Evolutionary conservation across 805 yeast genomes (phyloP), one percentile per base, ranked within the genome.

Genomic region (Candida easanensis): DNA sequence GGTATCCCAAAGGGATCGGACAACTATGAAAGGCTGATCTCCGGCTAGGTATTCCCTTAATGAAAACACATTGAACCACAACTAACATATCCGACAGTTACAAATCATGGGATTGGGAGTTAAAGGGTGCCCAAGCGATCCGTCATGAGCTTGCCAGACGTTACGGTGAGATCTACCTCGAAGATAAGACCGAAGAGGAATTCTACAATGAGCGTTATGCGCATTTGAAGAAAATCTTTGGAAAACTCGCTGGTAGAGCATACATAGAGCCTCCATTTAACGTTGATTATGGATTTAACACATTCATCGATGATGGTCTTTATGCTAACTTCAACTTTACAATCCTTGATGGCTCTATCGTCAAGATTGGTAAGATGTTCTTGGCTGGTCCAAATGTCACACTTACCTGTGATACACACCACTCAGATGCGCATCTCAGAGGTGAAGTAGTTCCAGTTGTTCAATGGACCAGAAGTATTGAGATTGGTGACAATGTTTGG

Each of bases 271-370:
- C 81, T 2, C 88, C 88, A 5, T 73, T 78, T 52, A 65, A 49
- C 48, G 76, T 80, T 32, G 90, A 84, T 58, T 84, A 82, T 55
- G 91, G 90, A 0, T 74, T 68, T 59, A 84, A 84, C 61, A 65
- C 75, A 30, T 60, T 57, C n/a, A 50, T 82, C 15, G 90, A 88
- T 2, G 73, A 79, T 45, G 59, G 64, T 22, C 77, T 80, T 58
- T 84, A 79, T 54, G 69, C 76, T 26, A 84, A 84, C 62, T 79
- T 76, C 71, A 78, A 77, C 46, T 43, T 63, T 14, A 57, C 63
- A 1, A 63, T 82, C 38, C 64, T 84, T 32, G 90, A 84, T 59
- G 74, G 82, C 50, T 70, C 83, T 0, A 51, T 79, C 27, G 78
- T 84, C 32, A 72, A 64, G n/a, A 71, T 84, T 43, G 90, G 91